These are phyloP conservation scores for Viridothelium virens DNA, from an alignment of 495 filamentous ascomycete species.

Conservation along the genomic window DNA sequence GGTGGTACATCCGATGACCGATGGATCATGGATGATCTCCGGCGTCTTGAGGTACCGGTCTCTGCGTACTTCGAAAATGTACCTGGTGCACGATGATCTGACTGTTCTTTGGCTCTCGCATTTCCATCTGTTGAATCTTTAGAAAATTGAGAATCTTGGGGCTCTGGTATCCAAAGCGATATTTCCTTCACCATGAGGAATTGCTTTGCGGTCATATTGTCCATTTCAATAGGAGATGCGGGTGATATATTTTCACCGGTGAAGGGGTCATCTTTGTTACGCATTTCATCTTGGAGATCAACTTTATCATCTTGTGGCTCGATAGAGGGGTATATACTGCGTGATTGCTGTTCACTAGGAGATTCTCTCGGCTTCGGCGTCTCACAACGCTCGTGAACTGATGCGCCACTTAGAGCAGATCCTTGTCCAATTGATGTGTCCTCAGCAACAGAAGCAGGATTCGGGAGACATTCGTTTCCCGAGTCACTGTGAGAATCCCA, in stretches of 20 bases:
- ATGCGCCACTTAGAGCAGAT: no score
- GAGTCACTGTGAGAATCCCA: slow-evolving; percentile 26
- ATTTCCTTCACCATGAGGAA: slow-evolving; percentile 15
- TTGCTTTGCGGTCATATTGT: slow-evolving; percentile 8
- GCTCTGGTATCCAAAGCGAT: slow-evolving; percentile 15
- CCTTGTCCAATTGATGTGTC: no score
- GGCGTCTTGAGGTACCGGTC: slow-evolving; percentile 12
- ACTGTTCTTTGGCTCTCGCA: not conserved
- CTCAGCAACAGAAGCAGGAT: no score
- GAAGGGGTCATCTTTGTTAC: not conserved
- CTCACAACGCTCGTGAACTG: not conserved
- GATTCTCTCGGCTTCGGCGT: not conserved
- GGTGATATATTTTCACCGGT: not conserved
- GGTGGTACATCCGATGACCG: not conserved
- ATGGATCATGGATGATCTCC: not conserved
- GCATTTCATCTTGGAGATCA: not conserved
- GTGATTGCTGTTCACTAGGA: not conserved
- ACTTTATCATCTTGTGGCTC: not conserved
- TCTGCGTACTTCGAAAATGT: slow-evolving; percentile 36
- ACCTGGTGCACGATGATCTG: slow-evolving; percentile 31
- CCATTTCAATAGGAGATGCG: not conserved
- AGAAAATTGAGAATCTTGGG: not conserved
- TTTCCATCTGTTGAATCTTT: not conserved
- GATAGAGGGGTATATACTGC: not conserved
- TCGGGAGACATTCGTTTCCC: not conserved